Evolutionary conservation across 2,329 filamentous ascomycete species (phyloP), one percentile per base, ranked within the genome.

Genomic region (Botrytis tulipae): DNA sequence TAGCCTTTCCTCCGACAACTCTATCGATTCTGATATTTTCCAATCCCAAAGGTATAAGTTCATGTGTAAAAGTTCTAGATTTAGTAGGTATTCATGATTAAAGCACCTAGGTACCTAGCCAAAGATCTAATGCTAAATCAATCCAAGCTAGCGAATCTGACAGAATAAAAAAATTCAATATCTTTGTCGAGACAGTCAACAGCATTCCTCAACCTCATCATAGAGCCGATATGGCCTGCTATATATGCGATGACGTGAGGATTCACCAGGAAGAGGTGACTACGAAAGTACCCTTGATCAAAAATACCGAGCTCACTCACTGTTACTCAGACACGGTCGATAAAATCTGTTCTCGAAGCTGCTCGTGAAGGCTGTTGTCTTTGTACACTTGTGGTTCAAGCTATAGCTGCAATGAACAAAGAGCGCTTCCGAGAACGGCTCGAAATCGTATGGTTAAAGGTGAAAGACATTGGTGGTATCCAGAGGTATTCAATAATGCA

Each of bases 51-150:
- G 51, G n/a, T 29, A 29, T 18, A 2, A 18, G 16, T 57, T 29
- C 3, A 29, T 32, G 14, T 57, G 51, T 57, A 16, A 18, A 29
- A 0, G 1, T 29, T 8, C 1, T 32, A 2, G 1, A 29, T 2
- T 3, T 32, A 9, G 14, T 57, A 18, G 7, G 14, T 29, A 18
- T 57, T 18, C 6, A 57, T 29, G 12, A 54, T 54, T 4, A 16
- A 54, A 3, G 5, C 32, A 35, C 32, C 32, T 35, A 35, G 32
- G 32, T 35, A 35, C 32, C 6, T 54, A 54, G n/a, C n/a, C 51
- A 54, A 29, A n/a, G 1, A n/a, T 22, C 4, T n/a, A 25, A 51
- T 51, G 44, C 44, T 48, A 8, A 46, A 3, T 46, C n/a, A 9
- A 51, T n/a, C 25, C 25, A 51, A 51, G 48, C 22, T 14, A 51